These are phyloP conservation scores for Botryotinia globosa DNA, from an alignment of 2,329 filamentous ascomycete genomes.

Conservation along the genomic window DNA sequence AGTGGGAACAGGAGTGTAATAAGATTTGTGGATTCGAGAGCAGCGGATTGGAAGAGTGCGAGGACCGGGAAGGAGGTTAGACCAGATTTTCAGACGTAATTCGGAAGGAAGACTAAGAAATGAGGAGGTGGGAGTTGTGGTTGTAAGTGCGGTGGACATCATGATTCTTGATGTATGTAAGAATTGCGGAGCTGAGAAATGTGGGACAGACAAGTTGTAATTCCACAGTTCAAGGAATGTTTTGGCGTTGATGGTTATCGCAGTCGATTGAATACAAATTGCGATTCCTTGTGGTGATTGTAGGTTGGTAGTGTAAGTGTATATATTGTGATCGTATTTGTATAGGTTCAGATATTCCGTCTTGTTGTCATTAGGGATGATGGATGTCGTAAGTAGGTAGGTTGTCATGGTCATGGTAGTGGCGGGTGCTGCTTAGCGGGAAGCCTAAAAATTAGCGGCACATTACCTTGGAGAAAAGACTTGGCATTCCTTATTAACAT, in stretches of 20 bases:
- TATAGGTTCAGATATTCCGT: neutral
- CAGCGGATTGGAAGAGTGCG: slow-evolving; percentile 19
- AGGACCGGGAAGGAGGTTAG: slow-evolving; percentile 11
- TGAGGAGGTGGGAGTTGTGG: slow-evolving; percentile 2
- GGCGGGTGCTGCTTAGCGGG: neutral
- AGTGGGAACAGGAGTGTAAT: slow-evolving; percentile 10
- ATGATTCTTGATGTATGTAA: neutral
- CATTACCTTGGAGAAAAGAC: neutral
- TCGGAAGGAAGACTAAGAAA: slow-evolving; percentile 20
- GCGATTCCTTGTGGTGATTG: neutral
- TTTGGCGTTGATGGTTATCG: neutral
- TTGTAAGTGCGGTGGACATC: slow-evolving; percentile 4
- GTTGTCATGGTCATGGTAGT: neutral
- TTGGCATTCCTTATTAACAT: neutral
- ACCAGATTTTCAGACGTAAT: slow-evolving; percentile 22
- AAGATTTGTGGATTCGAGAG: slow-evolving; percentile 14
- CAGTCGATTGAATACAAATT: neutral
- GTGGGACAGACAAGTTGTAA: neutral
- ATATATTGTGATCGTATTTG: neutral
- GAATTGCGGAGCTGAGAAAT: neutral
- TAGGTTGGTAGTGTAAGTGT: neutral
- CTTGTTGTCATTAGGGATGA: slow-evolving; percentile 8
- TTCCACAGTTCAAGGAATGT: neutral
- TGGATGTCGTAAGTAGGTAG: neutral
- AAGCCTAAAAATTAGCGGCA: neutral